Percentiles rank a stretch among this genome's conserved stretches.
phyloP scores from a whole-genome alignment of 2,329 filamentous ascomycete genomes.

The Cordyceps tenuipes region DNA sequence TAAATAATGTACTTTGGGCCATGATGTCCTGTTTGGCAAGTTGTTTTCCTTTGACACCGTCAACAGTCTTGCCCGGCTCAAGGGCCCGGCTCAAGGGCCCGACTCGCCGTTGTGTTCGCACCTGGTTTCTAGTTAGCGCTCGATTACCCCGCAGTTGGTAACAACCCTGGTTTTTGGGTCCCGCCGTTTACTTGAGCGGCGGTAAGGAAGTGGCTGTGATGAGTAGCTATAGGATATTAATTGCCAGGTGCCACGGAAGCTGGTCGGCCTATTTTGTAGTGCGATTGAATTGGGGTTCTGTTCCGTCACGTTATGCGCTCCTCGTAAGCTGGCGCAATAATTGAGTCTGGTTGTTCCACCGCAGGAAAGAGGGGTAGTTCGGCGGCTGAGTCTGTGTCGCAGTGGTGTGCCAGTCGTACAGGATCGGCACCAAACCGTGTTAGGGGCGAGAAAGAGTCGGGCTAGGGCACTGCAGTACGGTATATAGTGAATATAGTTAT shows the following conservation, averaged over 20 bases:
- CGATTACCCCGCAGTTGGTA: conserved; percentile 3
- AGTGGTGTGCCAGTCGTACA: neutral
- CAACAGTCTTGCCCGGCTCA: neutral
- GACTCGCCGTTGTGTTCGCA: neutral
- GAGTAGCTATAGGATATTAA: neutral
- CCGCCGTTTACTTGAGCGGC: neutral
- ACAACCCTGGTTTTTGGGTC: neutral
- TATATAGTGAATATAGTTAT: no score
- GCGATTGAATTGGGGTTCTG: neutral
- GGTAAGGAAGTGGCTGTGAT: neutral
- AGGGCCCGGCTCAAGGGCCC: neutral
- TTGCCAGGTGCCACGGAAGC: neutral
- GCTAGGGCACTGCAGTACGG: neutral
- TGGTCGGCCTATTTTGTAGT: neutral
- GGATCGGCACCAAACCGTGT: neutral
- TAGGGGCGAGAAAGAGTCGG: neutral
- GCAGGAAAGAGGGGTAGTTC: conserved; percentile 1
- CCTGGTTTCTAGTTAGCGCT: neutral
- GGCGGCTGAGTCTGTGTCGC: neutral
- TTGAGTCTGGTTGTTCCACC: neutral
- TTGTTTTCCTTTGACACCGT: no score
- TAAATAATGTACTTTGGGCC: no score
- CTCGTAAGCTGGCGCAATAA: conserved; percentile 5
- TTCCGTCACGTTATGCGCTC: neutral
- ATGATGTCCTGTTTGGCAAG: neutral